Conservation (phyloP, 2,329 filamentous ascomycete genomes). For the Xylaria arbuscula region DNA sequence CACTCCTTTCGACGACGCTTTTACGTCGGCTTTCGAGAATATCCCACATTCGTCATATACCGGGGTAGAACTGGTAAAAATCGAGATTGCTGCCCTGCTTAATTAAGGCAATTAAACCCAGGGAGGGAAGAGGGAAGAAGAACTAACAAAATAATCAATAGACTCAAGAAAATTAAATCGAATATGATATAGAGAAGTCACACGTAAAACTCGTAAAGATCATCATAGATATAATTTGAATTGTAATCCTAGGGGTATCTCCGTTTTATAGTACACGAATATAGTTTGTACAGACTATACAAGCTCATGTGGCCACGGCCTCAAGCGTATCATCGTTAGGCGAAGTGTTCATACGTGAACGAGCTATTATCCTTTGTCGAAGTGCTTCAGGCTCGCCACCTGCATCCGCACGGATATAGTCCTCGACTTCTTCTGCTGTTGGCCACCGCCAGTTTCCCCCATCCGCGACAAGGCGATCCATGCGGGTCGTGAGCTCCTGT, state of each 20-base stretch:
- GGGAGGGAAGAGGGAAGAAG: no score
- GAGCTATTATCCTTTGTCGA: slow-evolving; percentile 35
- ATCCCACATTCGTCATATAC: no score
- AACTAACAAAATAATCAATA: no score
- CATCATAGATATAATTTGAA: background rate
- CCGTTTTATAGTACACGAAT: slow-evolving; percentile 12
- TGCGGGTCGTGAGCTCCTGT: slow-evolving; percentile 36
- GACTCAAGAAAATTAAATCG: no score
- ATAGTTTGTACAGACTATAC: background rate
- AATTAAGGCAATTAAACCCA: no score
- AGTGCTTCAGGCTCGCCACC: slow-evolving; percentile 40
- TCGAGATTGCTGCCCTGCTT: no score
- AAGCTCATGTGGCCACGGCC: background rate
- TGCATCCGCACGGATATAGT: slow-evolving; percentile 42
- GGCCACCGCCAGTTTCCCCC: slow-evolving; percentile 48
- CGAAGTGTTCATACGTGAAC: slow-evolving; percentile 8
- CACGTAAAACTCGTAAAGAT: background rate
- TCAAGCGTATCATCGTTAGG: background rate
- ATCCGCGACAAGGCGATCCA: slow-evolving; percentile 35
- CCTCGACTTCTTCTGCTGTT: slow-evolving; percentile 45
- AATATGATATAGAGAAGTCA: background rate
- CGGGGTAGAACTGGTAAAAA: no score
- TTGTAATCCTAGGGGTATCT: slow-evolving; percentile 21
- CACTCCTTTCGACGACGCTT: no score
- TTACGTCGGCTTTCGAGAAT: no score